Evolutionary conservation across 2,329 filamentous ascomycete genomes (phyloP).

Genomic region (Dichotomopilus funicola): DNA sequence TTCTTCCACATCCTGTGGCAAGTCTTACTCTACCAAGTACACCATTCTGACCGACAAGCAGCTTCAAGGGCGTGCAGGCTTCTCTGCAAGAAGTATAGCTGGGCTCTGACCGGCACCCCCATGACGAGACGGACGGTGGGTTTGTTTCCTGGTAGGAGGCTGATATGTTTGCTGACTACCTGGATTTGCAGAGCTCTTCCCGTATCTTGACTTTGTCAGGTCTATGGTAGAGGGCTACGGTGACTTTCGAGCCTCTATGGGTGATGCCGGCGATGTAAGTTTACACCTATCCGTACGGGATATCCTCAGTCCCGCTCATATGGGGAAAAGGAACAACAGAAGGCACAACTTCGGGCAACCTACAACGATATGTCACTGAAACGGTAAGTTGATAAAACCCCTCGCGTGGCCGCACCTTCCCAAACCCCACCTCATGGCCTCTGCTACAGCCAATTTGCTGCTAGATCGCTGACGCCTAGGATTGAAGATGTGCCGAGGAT

Average conservation of each 20-base stretch:
- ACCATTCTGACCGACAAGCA: neutral
- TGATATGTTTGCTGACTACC: neutral
- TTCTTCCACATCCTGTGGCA: neutral
- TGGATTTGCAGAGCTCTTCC: slow-evolving; percentile 6
- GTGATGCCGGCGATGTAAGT: neutral
- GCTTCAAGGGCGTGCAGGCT: slow-evolving; percentile 13
- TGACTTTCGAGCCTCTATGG: neutral
- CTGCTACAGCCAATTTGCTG: too few relatives aligned
- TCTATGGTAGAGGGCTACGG: neutral
- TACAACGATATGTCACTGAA: slow-evolving; percentile 1
- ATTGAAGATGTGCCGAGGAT: neutral
- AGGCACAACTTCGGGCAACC: neutral
- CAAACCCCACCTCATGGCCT: neutral
- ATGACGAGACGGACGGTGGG: slow-evolving; percentile 11
- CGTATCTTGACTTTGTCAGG: slow-evolving; percentile 8
- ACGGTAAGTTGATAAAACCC: neutral
- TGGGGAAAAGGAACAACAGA: neutral
- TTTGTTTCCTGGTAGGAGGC: neutral
- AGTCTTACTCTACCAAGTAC: too few relatives aligned
- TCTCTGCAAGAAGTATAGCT: slow-evolving; percentile 8
- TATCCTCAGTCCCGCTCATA: neutral
- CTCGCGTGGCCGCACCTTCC: neutral
- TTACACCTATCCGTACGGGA: neutral
- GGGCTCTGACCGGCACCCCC: slow-evolving; percentile 16
- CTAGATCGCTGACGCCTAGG: too few relatives aligned